These are phyloP conservation scores for Leccinum imitatum DNA, from an alignment of 768 basidiomycete species.

Conservation along the genomic window DNA sequence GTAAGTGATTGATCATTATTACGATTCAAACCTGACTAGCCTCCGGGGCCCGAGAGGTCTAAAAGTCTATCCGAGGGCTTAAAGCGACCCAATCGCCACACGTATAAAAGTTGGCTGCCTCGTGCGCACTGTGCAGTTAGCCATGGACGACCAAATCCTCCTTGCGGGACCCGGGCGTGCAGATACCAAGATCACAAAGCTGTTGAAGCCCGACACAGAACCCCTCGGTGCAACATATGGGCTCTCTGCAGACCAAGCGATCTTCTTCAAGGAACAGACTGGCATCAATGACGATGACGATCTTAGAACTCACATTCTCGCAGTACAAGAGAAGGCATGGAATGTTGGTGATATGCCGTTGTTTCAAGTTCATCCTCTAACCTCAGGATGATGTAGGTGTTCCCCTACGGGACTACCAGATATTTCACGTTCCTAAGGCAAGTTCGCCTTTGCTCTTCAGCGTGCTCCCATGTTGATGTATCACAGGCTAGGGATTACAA, in stretches of 20 bases:
- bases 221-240: not conserved
- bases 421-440: not conserved
- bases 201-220: not conserved
- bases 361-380: not conserved
- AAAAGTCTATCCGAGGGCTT: not conserved
- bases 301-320: not conserved
- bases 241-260: not conserved
- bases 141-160: not conserved
- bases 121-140: not conserved
- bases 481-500: not conserved
- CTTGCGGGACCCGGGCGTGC: not conserved
- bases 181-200: not conserved
- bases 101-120: not conserved
- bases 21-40: not conserved
- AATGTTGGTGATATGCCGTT: not conserved
- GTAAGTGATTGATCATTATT: not conserved
- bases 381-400: not conserved
- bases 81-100: not conserved
- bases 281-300: not conserved
- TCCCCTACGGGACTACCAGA: not conserved
- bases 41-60: not conserved
- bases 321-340: not conserved
- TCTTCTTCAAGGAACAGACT: not conserved
- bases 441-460: not conserved
- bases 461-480: not conserved